phyloP scores from a whole-genome alignment of 495 filamentous ascomycete species.

The Hypoxylon lienhwacheense region DNA sequence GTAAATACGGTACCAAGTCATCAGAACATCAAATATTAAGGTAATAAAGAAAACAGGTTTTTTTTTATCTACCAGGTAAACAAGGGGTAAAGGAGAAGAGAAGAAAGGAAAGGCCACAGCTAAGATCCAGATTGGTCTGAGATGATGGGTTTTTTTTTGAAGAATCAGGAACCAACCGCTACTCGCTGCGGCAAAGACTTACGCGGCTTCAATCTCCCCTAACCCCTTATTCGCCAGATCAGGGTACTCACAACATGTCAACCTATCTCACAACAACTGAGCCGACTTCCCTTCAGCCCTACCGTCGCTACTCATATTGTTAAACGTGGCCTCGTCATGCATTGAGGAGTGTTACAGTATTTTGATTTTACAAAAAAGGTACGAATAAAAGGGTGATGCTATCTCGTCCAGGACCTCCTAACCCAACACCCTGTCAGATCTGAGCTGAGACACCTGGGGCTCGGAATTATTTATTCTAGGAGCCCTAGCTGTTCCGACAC shows the following conservation, averaged over 20 bases:
- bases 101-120: neutral
- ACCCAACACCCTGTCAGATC: neutral
- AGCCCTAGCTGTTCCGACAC: slow-evolving; percentile 13
- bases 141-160: no score
- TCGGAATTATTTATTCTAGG: slow-evolving; percentile 11
- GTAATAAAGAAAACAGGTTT: no score
- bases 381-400: no score
- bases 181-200: slow-evolving; percentile 2
- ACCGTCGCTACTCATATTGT: neutral
- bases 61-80: no score
- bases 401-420: neutral
- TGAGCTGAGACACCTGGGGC: slow-evolving; percentile 10
- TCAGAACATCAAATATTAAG: no score
- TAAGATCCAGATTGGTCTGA: no score
- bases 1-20: neutral
- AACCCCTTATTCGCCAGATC: no score
- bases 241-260: neutral
- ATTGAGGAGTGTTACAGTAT: neutral
- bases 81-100: no score
- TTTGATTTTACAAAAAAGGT: no score
- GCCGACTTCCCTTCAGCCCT: no score
- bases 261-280: neutral
- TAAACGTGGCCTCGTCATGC: neutral
- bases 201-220: slow-evolving; percentile 25
- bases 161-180: no score